These are phyloP conservation scores for Scolecobasidium constrictum DNA, from an alignment of 2,329 filamentous ascomycete species.

Conservation along the genomic window DNA sequence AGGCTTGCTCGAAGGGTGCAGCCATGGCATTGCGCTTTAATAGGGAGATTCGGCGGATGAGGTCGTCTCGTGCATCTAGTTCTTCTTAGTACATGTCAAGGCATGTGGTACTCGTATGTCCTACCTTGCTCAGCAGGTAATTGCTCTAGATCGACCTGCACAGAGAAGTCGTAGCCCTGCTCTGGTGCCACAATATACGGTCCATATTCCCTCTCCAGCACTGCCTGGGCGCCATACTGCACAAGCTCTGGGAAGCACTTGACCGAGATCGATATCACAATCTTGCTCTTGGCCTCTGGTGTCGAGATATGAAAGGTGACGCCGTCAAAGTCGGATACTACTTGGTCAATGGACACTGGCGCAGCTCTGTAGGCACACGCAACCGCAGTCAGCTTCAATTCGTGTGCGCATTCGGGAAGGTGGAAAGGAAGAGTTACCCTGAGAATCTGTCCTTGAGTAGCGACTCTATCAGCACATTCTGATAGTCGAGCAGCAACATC, in stretches of 20 bases:
- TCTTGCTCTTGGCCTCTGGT: conserved; percentile 85
- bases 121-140: conserved; percentile 69
- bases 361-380: conserved; percentile 49
- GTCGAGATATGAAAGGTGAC: conserved; percentile 98
- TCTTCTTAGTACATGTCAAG: no score
- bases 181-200: conserved; percentile 81
- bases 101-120: conserved; percentile 12
- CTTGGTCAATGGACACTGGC: conserved; percentile 87
- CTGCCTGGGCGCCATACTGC: conserved; percentile 81
- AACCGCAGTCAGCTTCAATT: no score
- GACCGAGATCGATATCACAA: conserved; percentile 87
- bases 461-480: conserved; percentile 95
- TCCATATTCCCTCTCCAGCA: conserved; percentile 91
- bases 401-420: conserved; percentile 6
- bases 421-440: conserved; percentile 46
- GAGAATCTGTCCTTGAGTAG: conserved; percentile 91
- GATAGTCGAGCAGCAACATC: conserved; percentile 95
- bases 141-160: conserved; percentile 78
- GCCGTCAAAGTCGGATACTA: conserved; percentile 97
- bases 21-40: conserved; percentile 99
- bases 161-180: conserved; percentile 89
- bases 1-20: conserved; percentile 93
- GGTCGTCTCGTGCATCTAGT: conserved; percentile 72
- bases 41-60: conserved; percentile 78
- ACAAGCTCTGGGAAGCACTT: conserved; percentile 91